These are phyloP conservation scores for Arthrobotrys entomopaga DNA, from an alignment of 2,329 filamentous ascomycete genomes.

Conservation along the genomic window DNA sequence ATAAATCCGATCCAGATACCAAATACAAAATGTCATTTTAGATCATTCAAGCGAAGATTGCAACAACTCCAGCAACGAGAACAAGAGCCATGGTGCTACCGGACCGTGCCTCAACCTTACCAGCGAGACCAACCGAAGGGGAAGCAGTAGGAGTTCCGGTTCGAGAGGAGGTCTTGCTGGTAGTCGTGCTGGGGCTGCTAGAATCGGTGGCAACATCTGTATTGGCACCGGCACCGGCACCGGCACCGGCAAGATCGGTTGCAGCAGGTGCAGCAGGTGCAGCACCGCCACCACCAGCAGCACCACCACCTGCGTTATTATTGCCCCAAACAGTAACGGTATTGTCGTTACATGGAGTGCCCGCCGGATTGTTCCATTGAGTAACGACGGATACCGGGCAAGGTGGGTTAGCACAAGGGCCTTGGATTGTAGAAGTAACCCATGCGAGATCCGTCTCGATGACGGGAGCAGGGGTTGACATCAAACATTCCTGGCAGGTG, in stretches of 20 bases:
- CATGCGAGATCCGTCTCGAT: conserved; percentile 34
- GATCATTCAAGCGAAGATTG: conserved; percentile 31
- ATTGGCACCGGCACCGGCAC: neutral
- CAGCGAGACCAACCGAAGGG: conserved; percentile 35
- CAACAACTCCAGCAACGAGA: conserved; percentile 23
- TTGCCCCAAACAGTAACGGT: conserved; percentile 33
- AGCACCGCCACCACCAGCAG: conserved; percentile 4
- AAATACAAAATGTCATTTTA: neutral
- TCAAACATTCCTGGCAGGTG: conserved; percentile 39
- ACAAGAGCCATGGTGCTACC: conserved; percentile 33
- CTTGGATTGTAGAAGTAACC: conserved; percentile 34
- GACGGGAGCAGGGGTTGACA: conserved; percentile 28
- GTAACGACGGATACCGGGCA: conserved; percentile 24
- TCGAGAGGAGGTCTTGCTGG: conserved; percentile 13
- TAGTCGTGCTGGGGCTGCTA: conserved; percentile 8
- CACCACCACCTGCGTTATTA: conserved; percentile 8
- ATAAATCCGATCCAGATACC: neutral
- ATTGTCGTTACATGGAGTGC: conserved; percentile 21
- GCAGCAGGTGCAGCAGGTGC: neutral
- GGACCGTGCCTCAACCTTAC: conserved; percentile 15
- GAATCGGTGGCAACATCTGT: conserved; percentile 5
- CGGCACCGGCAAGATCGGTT: neutral
- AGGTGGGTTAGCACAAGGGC: conserved; percentile 33
- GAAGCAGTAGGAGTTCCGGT: conserved; percentile 43
- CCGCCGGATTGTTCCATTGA: neutral